Conservation (phyloP, 1,284 basidiomycete genomes). For the Cryptococcus sp. region DNA sequence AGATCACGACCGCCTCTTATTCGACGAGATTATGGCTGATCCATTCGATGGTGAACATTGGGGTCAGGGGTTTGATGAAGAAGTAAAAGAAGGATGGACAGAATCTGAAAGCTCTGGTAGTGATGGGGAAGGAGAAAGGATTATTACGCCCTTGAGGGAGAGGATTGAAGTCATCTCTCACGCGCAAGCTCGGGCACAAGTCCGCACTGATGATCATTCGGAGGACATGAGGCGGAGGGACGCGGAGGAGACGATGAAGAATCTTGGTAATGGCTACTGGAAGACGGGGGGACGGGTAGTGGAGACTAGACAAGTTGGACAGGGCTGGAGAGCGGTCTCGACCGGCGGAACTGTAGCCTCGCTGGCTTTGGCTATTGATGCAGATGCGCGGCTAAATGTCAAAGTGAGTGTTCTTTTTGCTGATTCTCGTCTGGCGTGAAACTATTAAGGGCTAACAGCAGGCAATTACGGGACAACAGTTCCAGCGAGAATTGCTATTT, state of each 20-base stretch:
- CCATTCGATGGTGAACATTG: conserved; percentile 32
- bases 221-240: not conserved
- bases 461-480: conserved; percentile 23
- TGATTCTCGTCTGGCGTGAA: not conserved
- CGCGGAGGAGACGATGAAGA: conserved; percentile 2
- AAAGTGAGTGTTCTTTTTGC: not conserved
- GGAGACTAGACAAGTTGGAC: conserved; percentile 6
- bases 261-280: conserved; percentile 31
- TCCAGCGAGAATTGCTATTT: conserved; percentile 40
- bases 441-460: conserved; percentile 5
- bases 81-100: conserved; percentile 36
- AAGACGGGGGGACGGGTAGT: conserved; percentile 14
- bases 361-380: not conserved
- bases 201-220: not conserved
- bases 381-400: not conserved
- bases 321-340: conserved; percentile 32
- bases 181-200: not conserved
- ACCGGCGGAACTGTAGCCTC: conserved; percentile 15
- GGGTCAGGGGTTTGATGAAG: conserved; percentile 32
- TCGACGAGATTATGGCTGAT: conserved; percentile 35
- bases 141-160: conserved; percentile 11
- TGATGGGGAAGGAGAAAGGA: conserved; percentile 13
- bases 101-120: conserved; percentile 19
- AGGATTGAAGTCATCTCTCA: not conserved
- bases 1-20: conserved; percentile 30